Base-by-base conservation (phyloP, 1,284 basidiomycete species). In the Ganoderma meredithae region DNA sequence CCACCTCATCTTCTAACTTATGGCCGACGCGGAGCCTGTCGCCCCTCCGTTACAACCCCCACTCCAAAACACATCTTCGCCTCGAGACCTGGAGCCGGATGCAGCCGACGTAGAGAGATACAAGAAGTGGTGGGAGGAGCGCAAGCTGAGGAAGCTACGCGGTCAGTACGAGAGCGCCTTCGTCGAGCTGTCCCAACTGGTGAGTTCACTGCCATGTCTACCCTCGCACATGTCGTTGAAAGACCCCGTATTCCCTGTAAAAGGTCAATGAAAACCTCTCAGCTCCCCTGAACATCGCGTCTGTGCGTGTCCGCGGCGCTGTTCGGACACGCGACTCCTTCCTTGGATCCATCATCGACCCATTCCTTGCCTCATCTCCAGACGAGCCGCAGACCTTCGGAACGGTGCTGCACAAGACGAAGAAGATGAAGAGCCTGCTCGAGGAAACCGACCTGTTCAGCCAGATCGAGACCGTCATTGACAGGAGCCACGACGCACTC, bases 241-340 rank as follows among this genome's bases (percentile, higher is more conserved):
- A 4, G 10, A 52, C 22, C 53, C 33, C 52, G 7, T 10, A 64
- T 62, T 67, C 60, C 69, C 9, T 31, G 9, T 7, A 15, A 15
- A 47, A 94, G 93, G 86, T 95, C n/a, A 85, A 86, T 69, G 82
- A 81, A 31, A 94, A 91, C 75, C 80, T 91, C 62, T 79, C 86
- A 5, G 84, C 88, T 0, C 87, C 85, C 0, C 76, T 93, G 64
- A 85, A 86, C 47, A 85, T 97, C 49, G 87, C 90, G 5, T 85
- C 91, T 0, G 91, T 99, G 52, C 92, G 92, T 67, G 87, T 99
- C 25, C 86, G 92, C 66, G 96, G 96, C 63, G 89, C 95, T 0
- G 80, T 82, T 1, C 81, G 86, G 44, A 96, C 96, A 0, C 89
- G 96, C 9, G 81, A 88, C 36, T 88, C 91, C 0, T 98, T 98